Evolutionary conservation across 1,284 basidiomycete genomes (phyloP), one percentile per base, ranked within the genome.

Genomic region (Boletus semigastroideus): DNA sequence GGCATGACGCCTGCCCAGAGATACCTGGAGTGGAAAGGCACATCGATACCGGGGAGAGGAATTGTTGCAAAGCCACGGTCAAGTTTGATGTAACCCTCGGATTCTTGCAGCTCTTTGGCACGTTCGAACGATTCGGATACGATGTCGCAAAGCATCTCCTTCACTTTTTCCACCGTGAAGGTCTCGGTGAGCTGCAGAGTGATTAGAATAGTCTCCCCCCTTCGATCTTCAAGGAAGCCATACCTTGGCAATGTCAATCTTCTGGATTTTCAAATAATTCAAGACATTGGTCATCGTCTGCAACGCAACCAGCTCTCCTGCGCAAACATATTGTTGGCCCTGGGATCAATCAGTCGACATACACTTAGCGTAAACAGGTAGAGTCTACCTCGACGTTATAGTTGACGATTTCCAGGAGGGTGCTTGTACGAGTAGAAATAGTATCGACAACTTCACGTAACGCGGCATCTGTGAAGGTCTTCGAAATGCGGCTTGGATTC

Each of bases 1-100:
- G 93, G 94, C 84, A 98, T 84, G 46, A 99, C 97, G 70, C 96
- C 97, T 30, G 94, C 94, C 97, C 96, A 95, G 42, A 99, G 83
- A 76, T 98, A 98, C 17, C 50, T 42, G 10, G 96, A 95, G 73
- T 99, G 96, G 90, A 99, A 99, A 12, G 97, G 96, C 12, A 99
- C 96, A 64, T 99, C 96, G 64, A 99, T 98, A 63, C 96, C 96
- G 33, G 96, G 93, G 12, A 98, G 81, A 49, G 95, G 94, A 57
- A 98, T 97, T 10, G 94, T 95, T 0, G 92, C 95, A 65, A 95
- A 98, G 11, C 96, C 96, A 63, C 96, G 90, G 68, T 99, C 95
- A 49, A 99, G 86, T 61, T 90, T 90, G 74, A 99, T 93, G 60
- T 90, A 84, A n/a, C 93, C 94, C 53, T 92, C 87, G 12, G 82